Percentiles rank a stretch among this genome's conserved stretches.
These are phyloP conservation scores for Anisodus acutangulus DNA, from an alignment of 257 asterid genomes.

Conservation along the genomic window DNA sequence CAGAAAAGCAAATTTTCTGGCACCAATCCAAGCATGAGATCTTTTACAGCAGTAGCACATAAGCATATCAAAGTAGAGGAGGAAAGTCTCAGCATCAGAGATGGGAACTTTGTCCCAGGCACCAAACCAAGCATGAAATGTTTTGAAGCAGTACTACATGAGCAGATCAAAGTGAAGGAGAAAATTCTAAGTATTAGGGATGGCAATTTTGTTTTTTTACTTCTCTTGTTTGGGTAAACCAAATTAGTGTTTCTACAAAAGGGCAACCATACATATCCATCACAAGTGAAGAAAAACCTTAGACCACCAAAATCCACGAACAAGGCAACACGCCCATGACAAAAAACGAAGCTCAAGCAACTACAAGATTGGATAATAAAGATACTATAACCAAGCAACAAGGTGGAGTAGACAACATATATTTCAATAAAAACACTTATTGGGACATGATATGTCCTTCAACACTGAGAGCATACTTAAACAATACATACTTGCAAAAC, in stretches of 20 bases:
- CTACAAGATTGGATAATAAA: constrained; percentile 16
- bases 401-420: background rate
- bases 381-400: constrained; percentile 22
- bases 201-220: background rate
- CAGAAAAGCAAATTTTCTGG: background rate
- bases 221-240: background rate
- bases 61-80: constrained; percentile 24
- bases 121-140: constrained; percentile 12
- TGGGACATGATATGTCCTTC: constrained; percentile 10
- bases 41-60: background rate
- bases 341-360: background rate
- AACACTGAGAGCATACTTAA: background rate
- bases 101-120: constrained; percentile 22
- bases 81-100: background rate
- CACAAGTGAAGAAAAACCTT: background rate
- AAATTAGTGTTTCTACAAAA: background rate
- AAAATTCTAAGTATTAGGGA: background rate
- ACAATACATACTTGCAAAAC: constrained; percentile 67
- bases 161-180: constrained; percentile 19
- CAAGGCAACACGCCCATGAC: constrained; percentile 13
- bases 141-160: constrained; percentile 23
- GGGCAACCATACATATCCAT: background rate
- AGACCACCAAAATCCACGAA: background rate
- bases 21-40: constrained; percentile 3
- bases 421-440: background rate